These are phyloP conservation scores for Metschnikowia corniflorae DNA, from an alignment of 805 yeast species.

Conservation along the genomic window DNA sequence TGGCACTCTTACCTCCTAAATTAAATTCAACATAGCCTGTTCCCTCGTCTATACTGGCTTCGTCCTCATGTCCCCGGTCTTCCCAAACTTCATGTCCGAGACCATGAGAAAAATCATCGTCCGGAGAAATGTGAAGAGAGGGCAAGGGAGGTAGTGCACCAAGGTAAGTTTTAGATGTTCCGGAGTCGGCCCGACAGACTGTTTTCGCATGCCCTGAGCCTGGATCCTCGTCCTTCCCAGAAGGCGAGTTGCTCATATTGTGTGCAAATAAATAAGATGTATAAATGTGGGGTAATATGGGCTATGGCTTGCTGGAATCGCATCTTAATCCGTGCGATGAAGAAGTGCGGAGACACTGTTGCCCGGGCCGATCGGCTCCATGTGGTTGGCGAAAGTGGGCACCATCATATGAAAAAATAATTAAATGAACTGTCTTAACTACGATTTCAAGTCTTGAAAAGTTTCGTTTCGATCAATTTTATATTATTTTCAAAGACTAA, in stretches of 20 bases:
- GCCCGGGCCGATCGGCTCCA: too few species aligned
- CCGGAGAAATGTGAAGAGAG: slow-evolving; percentile 3
- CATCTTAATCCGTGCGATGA: too few species aligned
- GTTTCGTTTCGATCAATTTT: too few species aligned
- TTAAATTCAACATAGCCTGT: slow-evolving; percentile 28
- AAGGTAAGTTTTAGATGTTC: slow-evolving; percentile 12
- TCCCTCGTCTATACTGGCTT: not conserved
- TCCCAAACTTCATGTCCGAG: not conserved
- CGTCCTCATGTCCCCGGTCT: not conserved
- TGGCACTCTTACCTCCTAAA: slow-evolving; percentile 17
- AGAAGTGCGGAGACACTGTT: too few species aligned
- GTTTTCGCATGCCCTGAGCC: slow-evolving; percentile 5
- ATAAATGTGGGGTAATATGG: too few species aligned
- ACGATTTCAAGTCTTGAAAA: too few species aligned
- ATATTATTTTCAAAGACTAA: too few species aligned
- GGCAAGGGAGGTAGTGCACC: slow-evolving; percentile 16
- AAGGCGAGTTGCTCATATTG: not conserved
- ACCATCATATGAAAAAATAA: too few species aligned
- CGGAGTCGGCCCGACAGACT: slow-evolving; percentile 8
- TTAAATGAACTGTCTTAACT: too few species aligned
- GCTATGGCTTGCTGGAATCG: too few species aligned
- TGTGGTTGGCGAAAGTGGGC: too few species aligned
- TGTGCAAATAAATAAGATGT: too few species aligned
- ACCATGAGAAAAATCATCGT: not conserved
- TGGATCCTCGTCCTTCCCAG: not conserved